Percentiles rank a stretch among this genome's conserved stretches.
These are phyloP conservation scores for Pholiota adiposa DNA, from an alignment of 1,284 basidiomycete species.

Conservation along the genomic window DNA sequence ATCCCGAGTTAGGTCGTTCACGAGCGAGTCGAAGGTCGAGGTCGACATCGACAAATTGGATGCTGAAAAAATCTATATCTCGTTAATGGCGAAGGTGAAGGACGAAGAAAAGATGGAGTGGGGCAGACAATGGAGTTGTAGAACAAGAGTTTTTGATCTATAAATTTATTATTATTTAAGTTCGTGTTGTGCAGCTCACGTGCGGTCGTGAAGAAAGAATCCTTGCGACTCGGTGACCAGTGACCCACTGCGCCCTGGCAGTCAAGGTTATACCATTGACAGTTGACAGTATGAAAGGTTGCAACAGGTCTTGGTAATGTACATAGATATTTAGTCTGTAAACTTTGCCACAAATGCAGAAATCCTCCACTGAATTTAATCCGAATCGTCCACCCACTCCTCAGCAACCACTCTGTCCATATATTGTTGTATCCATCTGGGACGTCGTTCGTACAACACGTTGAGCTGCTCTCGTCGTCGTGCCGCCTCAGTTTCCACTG, in stretches of 20 bases:
- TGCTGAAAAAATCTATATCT: background rate
- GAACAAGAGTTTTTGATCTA: background rate
- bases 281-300: slow-evolving; percentile 1
- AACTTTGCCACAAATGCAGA: slow-evolving; percentile 1
- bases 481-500: slow-evolving; percentile 34
- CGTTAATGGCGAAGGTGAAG: background rate
- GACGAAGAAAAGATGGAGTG: background rate
- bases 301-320: background rate
- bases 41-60: slow-evolving; percentile 29
- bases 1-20: slow-evolving; percentile 89
- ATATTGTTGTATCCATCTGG: slow-evolving; percentile 68
- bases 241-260: background rate
- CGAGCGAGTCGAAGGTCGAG: slow-evolving; percentile 80
- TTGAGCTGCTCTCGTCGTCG: slow-evolving; percentile 46
- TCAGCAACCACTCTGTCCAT: slow-evolving; percentile 64
- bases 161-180: no score
- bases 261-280: background rate
- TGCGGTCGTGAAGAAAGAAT: slow-evolving; percentile 2
- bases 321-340: slow-evolving; percentile 5
- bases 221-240: background rate
- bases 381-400: slow-evolving; percentile 75
- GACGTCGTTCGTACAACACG: slow-evolving; percentile 53
- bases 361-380: slow-evolving; percentile 32
- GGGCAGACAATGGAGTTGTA: background rate
- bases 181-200: slow-evolving; percentile 11